phyloP scores from a whole-genome alignment of 495 filamentous ascomycete genomes.

The Achaetomiella virescens region DNA sequence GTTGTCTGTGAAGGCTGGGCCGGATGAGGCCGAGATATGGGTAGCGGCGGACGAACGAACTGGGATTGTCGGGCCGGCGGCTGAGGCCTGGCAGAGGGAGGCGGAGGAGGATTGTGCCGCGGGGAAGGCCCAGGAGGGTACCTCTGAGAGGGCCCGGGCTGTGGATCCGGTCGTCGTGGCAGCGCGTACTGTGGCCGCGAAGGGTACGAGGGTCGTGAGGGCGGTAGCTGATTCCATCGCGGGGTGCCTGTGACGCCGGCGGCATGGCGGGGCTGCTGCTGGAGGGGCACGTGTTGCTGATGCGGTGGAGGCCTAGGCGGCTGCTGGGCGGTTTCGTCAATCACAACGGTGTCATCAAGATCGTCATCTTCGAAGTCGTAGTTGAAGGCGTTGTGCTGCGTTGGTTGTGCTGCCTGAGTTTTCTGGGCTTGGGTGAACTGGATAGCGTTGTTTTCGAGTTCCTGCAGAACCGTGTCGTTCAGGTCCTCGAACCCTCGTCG shows the following conservation, averaged over 20 bases:
- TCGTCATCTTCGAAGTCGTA: slow-evolving; percentile 28
- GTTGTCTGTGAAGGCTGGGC: slow-evolving; percentile 14
- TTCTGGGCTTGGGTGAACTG: slow-evolving; percentile 41
- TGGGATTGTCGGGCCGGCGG: slow-evolving; percentile 21
- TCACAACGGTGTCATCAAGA: slow-evolving; percentile 27
- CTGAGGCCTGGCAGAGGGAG: slow-evolving; percentile 8
- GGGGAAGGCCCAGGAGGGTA: slow-evolving; percentile 15
- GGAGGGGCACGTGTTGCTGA: slow-evolving; percentile 11
- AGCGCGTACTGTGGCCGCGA: slow-evolving; percentile 14
- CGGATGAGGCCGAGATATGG: slow-evolving; percentile 11
- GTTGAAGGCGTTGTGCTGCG: slow-evolving; percentile 4
- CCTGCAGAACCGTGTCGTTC: slow-evolving; percentile 36
- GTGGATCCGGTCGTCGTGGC: slow-evolving; percentile 2
- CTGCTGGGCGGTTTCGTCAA: slow-evolving; percentile 22
- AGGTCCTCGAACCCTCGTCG: slow-evolving; percentile 45
- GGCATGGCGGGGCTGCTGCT: slow-evolving; percentile 7
- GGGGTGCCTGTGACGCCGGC: slow-evolving; percentile 18
- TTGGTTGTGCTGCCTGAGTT: slow-evolving; percentile 16
- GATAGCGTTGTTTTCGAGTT: slow-evolving; percentile 45
- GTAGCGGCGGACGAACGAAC: slow-evolving; percentile 17
- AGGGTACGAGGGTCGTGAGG: slow-evolving; percentile 5
- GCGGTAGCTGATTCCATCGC: slow-evolving; percentile 18
- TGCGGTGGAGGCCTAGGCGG: neutral
- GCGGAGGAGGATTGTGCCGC: slow-evolving; percentile 14
- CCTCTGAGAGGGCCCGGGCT: slow-evolving; percentile 15